These are phyloP conservation scores for Cylindrotheca fusiformis DNA, from an alignment of 108 stramenopile species.

Conservation along the genomic window DNA sequence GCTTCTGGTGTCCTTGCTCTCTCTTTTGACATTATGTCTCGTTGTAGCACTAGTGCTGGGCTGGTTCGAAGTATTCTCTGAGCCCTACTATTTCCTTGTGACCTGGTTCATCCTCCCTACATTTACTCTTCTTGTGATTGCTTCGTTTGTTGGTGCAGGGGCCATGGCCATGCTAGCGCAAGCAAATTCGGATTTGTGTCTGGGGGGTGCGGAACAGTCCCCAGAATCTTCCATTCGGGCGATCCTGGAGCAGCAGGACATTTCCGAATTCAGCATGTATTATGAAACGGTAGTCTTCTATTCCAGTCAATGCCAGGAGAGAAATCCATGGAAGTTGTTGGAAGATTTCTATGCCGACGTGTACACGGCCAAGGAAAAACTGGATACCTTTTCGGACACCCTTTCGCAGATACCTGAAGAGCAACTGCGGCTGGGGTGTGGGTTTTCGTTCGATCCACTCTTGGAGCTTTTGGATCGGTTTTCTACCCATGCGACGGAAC, in stretches of 20 bases:
- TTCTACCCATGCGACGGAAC: slow-evolving; percentile 12
- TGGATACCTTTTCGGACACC: slow-evolving; percentile 1
- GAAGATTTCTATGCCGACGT: slow-evolving; percentile 26
- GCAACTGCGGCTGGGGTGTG: slow-evolving; percentile 29
- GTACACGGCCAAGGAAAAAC: neutral
- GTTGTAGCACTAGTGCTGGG: slow-evolving; percentile 33
- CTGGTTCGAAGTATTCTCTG: slow-evolving; percentile 20
- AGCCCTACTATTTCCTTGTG: slow-evolving; percentile 11
- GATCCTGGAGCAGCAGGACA: slow-evolving; percentile 19
- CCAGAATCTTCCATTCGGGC: slow-evolving; percentile 24
- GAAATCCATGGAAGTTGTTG: slow-evolving; percentile 30
- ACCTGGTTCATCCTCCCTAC: slow-evolving; percentile 34
- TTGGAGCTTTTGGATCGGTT: slow-evolving; percentile 13
- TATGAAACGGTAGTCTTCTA: slow-evolving; percentile 27
- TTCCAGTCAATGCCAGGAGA: slow-evolving; percentile 16
- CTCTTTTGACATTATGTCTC: too few species aligned
- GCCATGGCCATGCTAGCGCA: slow-evolving; percentile 8
- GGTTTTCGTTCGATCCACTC: slow-evolving; percentile 20
- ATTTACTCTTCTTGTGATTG: slow-evolving; percentile 21
- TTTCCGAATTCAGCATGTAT: slow-evolving; percentile 5
- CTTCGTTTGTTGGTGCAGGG: slow-evolving; percentile 8
- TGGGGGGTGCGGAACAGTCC: slow-evolving; percentile 8
- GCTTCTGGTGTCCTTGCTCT: slow-evolving; percentile 26
- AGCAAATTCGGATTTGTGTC: slow-evolving; percentile 34
- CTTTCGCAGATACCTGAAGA: slow-evolving; percentile 8